Evolutionary conservation across 1,284 basidiomycete species (phyloP).

Genomic region (Rhodotorula sp.): DNA sequence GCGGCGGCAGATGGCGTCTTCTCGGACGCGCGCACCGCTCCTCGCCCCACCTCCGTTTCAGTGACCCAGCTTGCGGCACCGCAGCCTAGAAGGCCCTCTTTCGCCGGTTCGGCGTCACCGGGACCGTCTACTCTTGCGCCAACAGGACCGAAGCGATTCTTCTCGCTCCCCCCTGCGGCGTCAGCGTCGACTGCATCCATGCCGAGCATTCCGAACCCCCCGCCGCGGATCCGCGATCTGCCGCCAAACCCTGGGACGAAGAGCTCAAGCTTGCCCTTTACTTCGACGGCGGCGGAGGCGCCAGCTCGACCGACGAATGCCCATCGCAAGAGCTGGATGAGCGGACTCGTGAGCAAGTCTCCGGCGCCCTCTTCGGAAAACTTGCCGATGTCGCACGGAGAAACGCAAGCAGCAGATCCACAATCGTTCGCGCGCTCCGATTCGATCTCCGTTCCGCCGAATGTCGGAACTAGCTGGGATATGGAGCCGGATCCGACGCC

Average conservation of each 20-base stretch:
- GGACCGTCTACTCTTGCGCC: neutral
- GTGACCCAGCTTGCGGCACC: too few relatives aligned
- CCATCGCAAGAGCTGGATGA: conserved; percentile 24
- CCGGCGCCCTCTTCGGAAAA: neutral
- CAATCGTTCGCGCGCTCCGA: neutral
- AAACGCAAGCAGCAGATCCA: neutral
- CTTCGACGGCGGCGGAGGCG: neutral
- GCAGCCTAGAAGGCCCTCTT: too few relatives aligned
- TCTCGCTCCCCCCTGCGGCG: neutral
- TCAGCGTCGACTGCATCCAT: neutral
- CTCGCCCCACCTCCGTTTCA: too few relatives aligned
- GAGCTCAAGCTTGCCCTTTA: neutral
- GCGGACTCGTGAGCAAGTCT: conserved; percentile 1
- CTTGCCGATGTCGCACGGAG: neutral
- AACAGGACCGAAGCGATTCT: neutral
- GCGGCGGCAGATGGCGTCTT: neutral
- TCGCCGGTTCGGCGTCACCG: too few relatives aligned
- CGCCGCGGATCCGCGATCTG: neutral
- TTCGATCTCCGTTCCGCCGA: neutral
- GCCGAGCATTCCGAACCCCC: neutral
- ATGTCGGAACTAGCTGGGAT: conserved; percentile 9
- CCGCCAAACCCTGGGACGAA: neutral
- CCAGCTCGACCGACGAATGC: neutral
- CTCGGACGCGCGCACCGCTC: neutral
- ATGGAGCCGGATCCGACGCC: neutral